A percentile compares a stretch with the other conserved stretches of the same genome.
phyloP scores from a whole-genome alignment of 257 asterid species.

The Linderniella brevidens region DNA sequence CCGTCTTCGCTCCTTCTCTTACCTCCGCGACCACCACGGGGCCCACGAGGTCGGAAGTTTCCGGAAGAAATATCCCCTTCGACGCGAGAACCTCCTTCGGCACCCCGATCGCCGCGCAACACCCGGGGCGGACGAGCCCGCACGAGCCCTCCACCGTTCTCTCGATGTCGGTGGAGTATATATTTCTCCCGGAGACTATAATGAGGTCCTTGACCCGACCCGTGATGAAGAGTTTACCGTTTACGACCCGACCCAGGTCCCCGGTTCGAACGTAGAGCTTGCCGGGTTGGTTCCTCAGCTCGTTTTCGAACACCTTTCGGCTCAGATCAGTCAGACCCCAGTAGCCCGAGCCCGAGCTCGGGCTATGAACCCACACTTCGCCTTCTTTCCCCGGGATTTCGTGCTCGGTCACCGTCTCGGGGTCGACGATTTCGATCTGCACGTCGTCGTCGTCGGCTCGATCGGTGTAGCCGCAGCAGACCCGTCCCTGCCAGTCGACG shows the following conservation, averaged over 20 bases:
- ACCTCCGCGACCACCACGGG: slow-evolving; percentile 50
- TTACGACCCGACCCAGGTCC: slow-evolving; percentile 43
- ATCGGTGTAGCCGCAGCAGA: slow-evolving; percentile 38
- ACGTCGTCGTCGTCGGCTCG: slow-evolving; percentile 19
- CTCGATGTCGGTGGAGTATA: slow-evolving; percentile 50
- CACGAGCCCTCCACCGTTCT: slow-evolving; percentile 46
- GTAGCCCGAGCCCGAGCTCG: slow-evolving; percentile 49
- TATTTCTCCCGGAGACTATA: slow-evolving; percentile 41
- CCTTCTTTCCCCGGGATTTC: slow-evolving; percentile 33
- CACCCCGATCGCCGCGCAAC: slow-evolving; percentile 50
- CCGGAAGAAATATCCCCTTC: slow-evolving; percentile 30
- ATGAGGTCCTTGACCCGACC: slow-evolving; percentile 56
- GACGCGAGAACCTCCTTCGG: slow-evolving; percentile 29
- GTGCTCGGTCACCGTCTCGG: slow-evolving; percentile 23
- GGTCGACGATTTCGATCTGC: slow-evolving; percentile 36
- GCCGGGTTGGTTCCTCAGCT: slow-evolving; percentile 16
- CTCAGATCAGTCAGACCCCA: slow-evolving; percentile 42
- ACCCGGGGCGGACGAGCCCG: slow-evolving; percentile 48
- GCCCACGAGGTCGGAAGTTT: slow-evolving; percentile 37
- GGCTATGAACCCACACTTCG: slow-evolving; percentile 56
- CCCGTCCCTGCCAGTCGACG: slow-evolving; percentile 54
- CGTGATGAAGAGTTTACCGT: slow-evolving; percentile 36
- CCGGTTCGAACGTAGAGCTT: slow-evolving; percentile 35
- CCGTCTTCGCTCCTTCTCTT: slow-evolving; percentile 22
- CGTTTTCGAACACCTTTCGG: slow-evolving; percentile 24